Percentiles rank a stretch among this genome's conserved stretches.
phyloP scores from a whole-genome alignment of 768 basidiomycete species.

The Suillus subalutaceus region DNA sequence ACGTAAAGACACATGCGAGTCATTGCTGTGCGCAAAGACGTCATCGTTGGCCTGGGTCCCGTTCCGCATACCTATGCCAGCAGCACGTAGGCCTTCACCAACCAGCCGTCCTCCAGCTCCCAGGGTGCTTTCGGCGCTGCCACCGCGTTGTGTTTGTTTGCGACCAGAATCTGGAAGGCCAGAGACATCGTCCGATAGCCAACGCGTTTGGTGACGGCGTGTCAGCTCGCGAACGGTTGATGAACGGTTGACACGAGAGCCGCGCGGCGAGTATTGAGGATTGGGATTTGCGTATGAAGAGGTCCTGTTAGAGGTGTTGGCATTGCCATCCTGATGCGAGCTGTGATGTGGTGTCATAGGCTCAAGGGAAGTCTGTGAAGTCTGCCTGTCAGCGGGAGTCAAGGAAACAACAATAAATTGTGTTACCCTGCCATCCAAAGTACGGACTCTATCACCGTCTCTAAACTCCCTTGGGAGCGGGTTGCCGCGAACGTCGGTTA shows the following conservation, averaged over 20 bases:
- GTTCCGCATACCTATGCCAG: constrained; percentile 56
- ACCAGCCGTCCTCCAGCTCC: constrained; percentile 54
- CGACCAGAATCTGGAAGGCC: constrained; percentile 41
- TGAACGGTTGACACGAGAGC: constrained; percentile 37
- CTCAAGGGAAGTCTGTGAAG: constrained; percentile 34
- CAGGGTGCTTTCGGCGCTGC: constrained; percentile 72
- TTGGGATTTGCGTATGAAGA: constrained; percentile 26
- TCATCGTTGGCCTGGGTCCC: constrained; percentile 37
- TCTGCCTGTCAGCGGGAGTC: constrained; percentile 6
- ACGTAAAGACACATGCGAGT: constrained; percentile 20
- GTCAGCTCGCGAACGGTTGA: constrained; percentile 54
- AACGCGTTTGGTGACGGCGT: constrained; percentile 53
- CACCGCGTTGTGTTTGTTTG: constrained; percentile 59
- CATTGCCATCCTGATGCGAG: constrained; percentile 28
- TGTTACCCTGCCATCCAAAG: constrained; percentile 47
- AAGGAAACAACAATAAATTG: background rate
- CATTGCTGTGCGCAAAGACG: constrained; percentile 35
- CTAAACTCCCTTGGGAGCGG: constrained; percentile 56
- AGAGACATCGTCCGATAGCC: constrained; percentile 53
- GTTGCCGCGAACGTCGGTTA: constrained; percentile 47
- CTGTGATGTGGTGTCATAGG: constrained; percentile 43
- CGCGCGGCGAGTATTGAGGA: constrained; percentile 32
- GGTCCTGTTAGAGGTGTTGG: constrained; percentile 26
- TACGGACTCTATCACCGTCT: constrained; percentile 29
- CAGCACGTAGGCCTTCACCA: constrained; percentile 70